These are phyloP conservation scores for Coemansia umbellata DNA, from an alignment of 192 early-diverging fungal species.

Conservation along the genomic window DNA sequence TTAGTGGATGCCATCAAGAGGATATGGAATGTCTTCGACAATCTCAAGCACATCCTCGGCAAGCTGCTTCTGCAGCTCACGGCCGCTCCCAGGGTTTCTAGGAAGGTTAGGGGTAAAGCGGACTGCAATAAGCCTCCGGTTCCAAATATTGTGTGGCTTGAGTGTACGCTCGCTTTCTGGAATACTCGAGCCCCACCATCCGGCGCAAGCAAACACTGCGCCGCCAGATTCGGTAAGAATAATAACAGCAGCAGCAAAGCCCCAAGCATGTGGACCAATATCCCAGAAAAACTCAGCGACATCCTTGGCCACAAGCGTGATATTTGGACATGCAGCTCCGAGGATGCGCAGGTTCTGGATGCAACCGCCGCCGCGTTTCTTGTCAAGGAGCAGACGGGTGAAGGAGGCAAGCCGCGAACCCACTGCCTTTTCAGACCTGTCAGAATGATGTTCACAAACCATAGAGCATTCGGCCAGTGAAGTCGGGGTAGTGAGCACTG, in stretches of 20 bases:
- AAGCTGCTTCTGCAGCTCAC: slow-evolving; percentile 53
- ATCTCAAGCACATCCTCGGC: slow-evolving; percentile 56
- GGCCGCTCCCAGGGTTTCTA: slow-evolving; percentile 24
- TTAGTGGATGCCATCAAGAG: slow-evolving; percentile 40
- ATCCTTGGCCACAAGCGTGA: slow-evolving; percentile 79
- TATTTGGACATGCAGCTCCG: slow-evolving; percentile 74
- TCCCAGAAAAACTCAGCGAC: slow-evolving; percentile 90
- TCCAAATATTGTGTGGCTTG: slow-evolving; percentile 37
- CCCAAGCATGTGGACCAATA: slow-evolving; percentile 73
- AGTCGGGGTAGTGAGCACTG: slow-evolving; percentile 54
- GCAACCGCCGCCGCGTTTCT: slow-evolving; percentile 50
- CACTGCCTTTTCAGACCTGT: slow-evolving; percentile 56
- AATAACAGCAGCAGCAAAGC: slow-evolving; percentile 82
- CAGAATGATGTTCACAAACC: slow-evolving; percentile 80
- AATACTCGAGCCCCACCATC: slow-evolving; percentile 29
- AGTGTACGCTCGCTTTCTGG: slow-evolving; percentile 12
- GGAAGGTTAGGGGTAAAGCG: slow-evolving; percentile 32
- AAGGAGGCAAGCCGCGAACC: slow-evolving; percentile 66
- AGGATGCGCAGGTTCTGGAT: slow-evolving; percentile 71
- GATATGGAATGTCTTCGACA: slow-evolving; percentile 55
- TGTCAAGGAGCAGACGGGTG: slow-evolving; percentile 56
- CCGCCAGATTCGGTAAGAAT: slow-evolving; percentile 87
- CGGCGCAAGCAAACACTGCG: slow-evolving; percentile 60
- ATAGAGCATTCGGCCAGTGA: slow-evolving; percentile 70
- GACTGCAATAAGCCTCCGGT: slow-evolving; percentile 28